Evolutionary conservation across 2,329 filamentous ascomycete genomes (phyloP), one percentile per base, ranked within the genome.

Genomic region (Balansia obtecta): DNA sequence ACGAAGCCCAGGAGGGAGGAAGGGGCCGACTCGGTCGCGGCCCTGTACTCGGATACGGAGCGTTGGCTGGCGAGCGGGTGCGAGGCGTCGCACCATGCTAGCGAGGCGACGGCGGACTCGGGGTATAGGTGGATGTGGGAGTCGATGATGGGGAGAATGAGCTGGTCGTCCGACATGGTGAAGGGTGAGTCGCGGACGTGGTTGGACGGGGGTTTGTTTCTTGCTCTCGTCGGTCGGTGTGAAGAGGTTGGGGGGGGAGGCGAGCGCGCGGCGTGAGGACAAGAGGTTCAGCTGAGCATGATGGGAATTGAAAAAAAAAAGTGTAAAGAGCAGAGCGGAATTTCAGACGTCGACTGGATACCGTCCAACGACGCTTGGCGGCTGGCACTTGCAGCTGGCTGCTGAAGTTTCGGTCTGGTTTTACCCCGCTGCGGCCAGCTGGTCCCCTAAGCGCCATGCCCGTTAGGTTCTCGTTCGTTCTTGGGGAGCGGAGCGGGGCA

Each of bases 81-180:
- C 45, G 73, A 69, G 5, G 79, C 69, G 3, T 66, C 75, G 68
- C 80, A 79, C 89, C 88, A 95, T 52, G 78, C 70, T 55, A 94
- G 78, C 39, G 78, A 76, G 50, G 74, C 62, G 48, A 85, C 63
- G 59, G 91, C 85, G 49, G 77, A 76, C 44, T 72, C 67, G 43
- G 88, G 86, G 72, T 82, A 95, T 61, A 96, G 81, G 70, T 96
- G 90, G 68, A 96, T 85, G 72, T 96, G 91, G 39, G 88, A 85
- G 72, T 96, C 90, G 66, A 96, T 80, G 62, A 95, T 83, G 60
- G 74, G 79, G 64, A 75, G 68, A 59, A 68, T 52, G 58, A 69
- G 61, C 57, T 65, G 62, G 20, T 65, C 56, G 52, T 71, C 62
- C 51, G 68, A 59, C 66, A 68, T 68, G n/a, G n/a, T n/a, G n/a